phyloP scores from a whole-genome alignment of 1,284 basidiomycete genomes.

The Gastroboletus turbinatus region DNA sequence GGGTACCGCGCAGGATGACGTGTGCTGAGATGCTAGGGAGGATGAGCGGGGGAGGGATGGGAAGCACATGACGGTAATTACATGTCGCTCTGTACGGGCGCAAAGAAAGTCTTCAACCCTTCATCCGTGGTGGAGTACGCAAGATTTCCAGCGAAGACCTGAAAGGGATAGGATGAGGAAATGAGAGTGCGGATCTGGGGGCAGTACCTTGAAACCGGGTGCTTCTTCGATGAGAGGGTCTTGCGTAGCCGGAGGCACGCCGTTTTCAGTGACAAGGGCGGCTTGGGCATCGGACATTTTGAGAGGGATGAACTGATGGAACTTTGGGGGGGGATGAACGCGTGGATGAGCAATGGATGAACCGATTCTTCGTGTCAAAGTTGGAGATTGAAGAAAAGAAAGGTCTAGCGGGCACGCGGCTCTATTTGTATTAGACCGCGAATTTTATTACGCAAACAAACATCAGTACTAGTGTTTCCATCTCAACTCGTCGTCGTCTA shows the following conservation, averaged over 20 bases:
- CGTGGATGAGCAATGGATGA: conserved; percentile 59
- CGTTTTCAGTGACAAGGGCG: conserved; percentile 75
- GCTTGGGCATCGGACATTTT: conserved; percentile 85
- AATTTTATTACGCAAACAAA: conserved; percentile 32
- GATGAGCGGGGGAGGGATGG: conserved; percentile 20
- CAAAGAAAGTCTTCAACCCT: conserved; percentile 87
- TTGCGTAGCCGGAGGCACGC: conserved; percentile 74
- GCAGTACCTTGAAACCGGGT: conserved; percentile 69
- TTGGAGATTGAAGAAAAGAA: conserved; percentile 70
- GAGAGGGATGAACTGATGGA: conserved; percentile 48
- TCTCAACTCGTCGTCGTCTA: conserved; percentile 4
- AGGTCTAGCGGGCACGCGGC: conserved; percentile 20
- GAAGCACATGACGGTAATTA: conserved; percentile 44
- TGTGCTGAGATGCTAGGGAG: conserved; percentile 64
- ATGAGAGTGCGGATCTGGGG: conserved; percentile 17
- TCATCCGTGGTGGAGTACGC: conserved; percentile 86
- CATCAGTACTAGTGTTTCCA: conserved; percentile 19
- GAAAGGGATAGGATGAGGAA: conserved; percentile 11
- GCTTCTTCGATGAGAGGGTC: conserved; percentile 63
- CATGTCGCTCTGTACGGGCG: conserved; percentile 78
- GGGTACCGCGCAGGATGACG: conserved; percentile 77
- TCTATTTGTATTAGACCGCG: conserved; percentile 26
- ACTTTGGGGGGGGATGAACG: conserved; percentile 52
- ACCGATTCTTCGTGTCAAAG: conserved; percentile 79
- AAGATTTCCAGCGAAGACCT: conserved; percentile 90